Evolutionary conservation across 2,329 filamentous ascomycete genomes (phyloP).

Genomic region (Epicoccum nigrum): DNA sequence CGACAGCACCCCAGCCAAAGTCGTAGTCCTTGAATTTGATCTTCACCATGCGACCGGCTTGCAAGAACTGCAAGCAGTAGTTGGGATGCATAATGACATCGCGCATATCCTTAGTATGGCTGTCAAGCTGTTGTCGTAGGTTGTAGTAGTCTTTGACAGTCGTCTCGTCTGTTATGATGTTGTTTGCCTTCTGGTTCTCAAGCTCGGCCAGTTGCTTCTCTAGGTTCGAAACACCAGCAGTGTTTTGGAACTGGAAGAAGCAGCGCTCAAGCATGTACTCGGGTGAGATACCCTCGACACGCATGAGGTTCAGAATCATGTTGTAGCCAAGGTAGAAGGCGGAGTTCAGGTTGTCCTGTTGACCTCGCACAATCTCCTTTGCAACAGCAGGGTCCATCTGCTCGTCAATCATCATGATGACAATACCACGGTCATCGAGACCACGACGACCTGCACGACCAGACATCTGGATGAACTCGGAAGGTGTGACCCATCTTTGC

Average conservation of each 20-base stretch:
- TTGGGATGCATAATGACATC: conserved; percentile 90
- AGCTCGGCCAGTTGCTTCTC: conserved; percentile 83
- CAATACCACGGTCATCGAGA: conserved; percentile 95
- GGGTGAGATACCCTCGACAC: conserved; percentile 98
- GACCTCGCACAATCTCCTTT: conserved; percentile 92
- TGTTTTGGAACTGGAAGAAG: conserved; percentile 98
- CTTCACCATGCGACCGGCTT: conserved; percentile 84
- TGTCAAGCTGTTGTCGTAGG: conserved; percentile 80
- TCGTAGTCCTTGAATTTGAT: conserved; percentile 81
- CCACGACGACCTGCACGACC: conserved; percentile 95
- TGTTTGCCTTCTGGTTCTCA: conserved; percentile 73
- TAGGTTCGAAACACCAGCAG: conserved; percentile 79
- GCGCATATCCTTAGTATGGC: conserved; percentile 87
- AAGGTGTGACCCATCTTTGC: conserved; percentile 84
- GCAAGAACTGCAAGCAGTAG: conserved; percentile 82
- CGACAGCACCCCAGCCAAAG: conserved; percentile 93
- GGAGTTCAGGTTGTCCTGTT: conserved; percentile 96
- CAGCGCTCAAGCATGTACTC: conserved; percentile 99
- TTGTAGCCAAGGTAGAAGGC: conserved; percentile 98
- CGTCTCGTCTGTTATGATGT: conserved; percentile 82
- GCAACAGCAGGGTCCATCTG: conserved; percentile 95
- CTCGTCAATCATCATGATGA: conserved; percentile 99
- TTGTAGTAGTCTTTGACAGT: conserved; percentile 95
- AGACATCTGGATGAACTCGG: conserved; percentile 99
- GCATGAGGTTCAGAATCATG: conserved; percentile 95